Conservation (phyloP, 2,329 filamentous ascomycete genomes). For the Aspergillus sclerotialis region DNA sequence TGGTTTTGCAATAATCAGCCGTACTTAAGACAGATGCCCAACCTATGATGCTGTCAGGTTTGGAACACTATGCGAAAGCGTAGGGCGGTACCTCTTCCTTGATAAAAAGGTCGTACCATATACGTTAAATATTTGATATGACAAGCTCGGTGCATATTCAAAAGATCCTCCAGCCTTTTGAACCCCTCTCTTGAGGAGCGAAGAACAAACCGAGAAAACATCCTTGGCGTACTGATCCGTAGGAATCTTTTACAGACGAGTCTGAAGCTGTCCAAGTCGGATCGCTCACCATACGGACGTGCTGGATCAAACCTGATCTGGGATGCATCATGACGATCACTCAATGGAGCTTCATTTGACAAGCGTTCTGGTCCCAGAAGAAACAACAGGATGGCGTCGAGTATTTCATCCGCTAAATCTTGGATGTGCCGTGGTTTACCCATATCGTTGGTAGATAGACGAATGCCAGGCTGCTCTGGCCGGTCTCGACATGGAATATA, state of each 20-base stretch:
- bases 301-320: slow-evolving; percentile 4
- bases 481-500: slow-evolving; percentile 25
- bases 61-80: slow-evolving; percentile 5
- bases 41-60: slow-evolving; percentile 20
- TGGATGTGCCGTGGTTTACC: slow-evolving; percentile 24
- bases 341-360: slow-evolving; percentile 7
- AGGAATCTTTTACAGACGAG: slow-evolving; percentile 35
- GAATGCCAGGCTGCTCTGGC: slow-evolving; percentile 23
- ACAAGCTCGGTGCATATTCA: slow-evolving; percentile 30
- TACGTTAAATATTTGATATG: slow-evolving; percentile 33
- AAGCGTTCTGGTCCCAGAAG: slow-evolving; percentile 15
- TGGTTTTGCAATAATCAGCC: slow-evolving; percentile 12
- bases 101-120: slow-evolving; percentile 35
- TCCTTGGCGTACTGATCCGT: slow-evolving; percentile 33
- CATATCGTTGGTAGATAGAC: slow-evolving; percentile 28
- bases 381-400: slow-evolving; percentile 26
- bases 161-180: slow-evolving; percentile 24
- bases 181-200: slow-evolving; percentile 30
- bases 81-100: slow-evolving; percentile 29
- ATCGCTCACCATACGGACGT: slow-evolving; percentile 19
- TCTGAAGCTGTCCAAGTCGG: slow-evolving; percentile 34
- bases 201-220: slow-evolving; percentile 31
- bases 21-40: slow-evolving; percentile 20
- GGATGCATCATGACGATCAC: slow-evolving; percentile 5
- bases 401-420: slow-evolving; percentile 30